Percentiles rank a stretch among this genome's conserved stretches.
Evolutionary conservation across 345 rosid genomes (phyloP).

Genomic region (Sonneratia alba): DNA sequence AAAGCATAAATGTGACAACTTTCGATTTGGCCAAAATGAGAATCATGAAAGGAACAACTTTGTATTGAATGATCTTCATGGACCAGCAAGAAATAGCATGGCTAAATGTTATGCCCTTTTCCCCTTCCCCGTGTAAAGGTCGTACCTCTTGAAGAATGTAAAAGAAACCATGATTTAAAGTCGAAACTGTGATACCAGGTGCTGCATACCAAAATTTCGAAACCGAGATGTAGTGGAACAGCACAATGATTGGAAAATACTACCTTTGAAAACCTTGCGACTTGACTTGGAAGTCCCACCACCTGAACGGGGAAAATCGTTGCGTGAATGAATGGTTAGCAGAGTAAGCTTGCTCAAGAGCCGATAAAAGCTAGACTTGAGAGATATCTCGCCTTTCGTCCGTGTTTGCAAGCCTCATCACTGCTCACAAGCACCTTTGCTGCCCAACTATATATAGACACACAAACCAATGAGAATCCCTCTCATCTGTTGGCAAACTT

Average conservation of each 20-base stretch:
- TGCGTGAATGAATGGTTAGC: too few species aligned
- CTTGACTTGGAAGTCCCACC: conserved; percentile 94
- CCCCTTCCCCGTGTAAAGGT: too few species aligned
- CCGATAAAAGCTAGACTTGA: background rate
- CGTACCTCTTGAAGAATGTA: background rate
- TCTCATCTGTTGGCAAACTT: background rate
- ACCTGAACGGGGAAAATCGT: conserved; percentile 30
- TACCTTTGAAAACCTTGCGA: conserved; percentile 88
- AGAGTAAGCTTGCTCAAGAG: too few species aligned
- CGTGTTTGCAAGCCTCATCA: conserved; percentile 76
- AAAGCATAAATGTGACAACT: too few species aligned
- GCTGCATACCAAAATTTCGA: background rate
- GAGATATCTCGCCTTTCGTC: conserved; percentile 58
- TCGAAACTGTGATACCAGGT: too few species aligned
- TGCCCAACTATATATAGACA: conserved; percentile 61
- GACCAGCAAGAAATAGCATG: too few species aligned
- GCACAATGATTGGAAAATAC: background rate
- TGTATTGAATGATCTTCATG: background rate
- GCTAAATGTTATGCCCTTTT: too few species aligned
- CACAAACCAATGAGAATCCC: background rate
- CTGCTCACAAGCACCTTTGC: conserved; percentile 89
- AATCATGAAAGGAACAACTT: background rate
- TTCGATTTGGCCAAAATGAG: background rate
- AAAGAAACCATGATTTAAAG: background rate
- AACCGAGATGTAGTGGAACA: background rate